phyloP scores from a whole-genome alignment of 805 yeast genomes.

The Debaryomyces maramus region DNA sequence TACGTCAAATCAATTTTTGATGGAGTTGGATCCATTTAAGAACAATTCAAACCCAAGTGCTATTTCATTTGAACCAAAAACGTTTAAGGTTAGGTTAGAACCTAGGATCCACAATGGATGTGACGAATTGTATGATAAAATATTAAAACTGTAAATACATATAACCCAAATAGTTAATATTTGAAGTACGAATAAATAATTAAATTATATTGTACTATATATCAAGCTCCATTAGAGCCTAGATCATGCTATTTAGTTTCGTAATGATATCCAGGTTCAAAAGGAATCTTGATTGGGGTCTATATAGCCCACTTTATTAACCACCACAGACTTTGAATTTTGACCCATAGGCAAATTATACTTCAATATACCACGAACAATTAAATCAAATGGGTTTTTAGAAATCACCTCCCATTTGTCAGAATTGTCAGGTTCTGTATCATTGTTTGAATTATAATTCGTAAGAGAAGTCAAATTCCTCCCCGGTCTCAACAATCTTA shows the following conservation, averaged over 20 bases:
- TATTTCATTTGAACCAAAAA: conserved; percentile 7
- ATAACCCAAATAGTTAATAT: neutral
- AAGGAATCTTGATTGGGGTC: conserved; percentile 43
- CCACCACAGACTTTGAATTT: conserved; percentile 55
- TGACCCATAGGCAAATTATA: conserved; percentile 67
- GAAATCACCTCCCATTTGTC: conserved; percentile 74
- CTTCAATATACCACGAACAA: conserved; percentile 76
- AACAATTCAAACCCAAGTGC: conserved; percentile 10
- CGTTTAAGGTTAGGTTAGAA: conserved; percentile 10
- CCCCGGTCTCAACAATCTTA: conserved; percentile 77
- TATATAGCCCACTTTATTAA: conserved; percentile 56
- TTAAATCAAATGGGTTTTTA: conserved; percentile 80
- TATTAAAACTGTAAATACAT: conserved; percentile 3
- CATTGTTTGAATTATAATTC: conserved; percentile 8
- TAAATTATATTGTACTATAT: no score
- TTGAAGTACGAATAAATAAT: no score
- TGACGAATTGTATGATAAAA: conserved; percentile 20
- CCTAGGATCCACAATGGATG: conserved; percentile 20
- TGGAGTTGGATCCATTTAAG: conserved; percentile 53
- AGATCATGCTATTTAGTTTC: no score
- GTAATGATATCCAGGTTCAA: neutral
- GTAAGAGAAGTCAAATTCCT: conserved; percentile 33
- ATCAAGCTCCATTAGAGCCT: no score
- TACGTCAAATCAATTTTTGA: conserved; percentile 20
- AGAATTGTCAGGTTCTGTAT: conserved; percentile 37